phyloP scores from a whole-genome alignment of 352 stramenopile species.

The Pelagophyceae sp. region DNA sequence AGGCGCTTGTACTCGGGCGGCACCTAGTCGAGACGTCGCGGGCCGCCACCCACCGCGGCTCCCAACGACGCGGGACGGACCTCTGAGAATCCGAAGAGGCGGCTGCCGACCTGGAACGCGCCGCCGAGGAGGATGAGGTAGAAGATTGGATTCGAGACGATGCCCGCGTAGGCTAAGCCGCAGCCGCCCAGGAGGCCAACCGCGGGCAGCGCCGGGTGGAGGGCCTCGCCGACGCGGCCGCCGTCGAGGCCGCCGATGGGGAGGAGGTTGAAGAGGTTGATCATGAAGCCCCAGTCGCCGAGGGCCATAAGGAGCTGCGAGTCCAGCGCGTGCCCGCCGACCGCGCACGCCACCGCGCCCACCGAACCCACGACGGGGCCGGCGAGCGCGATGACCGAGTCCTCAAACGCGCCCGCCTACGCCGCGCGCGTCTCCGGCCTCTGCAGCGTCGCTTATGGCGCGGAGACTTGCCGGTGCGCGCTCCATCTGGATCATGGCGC shows the following conservation, averaged over 20 bases:
- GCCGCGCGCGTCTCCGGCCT: too few relatives aligned
- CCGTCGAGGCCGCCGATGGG: constrained; percentile 62
- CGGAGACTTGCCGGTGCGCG: too few relatives aligned
- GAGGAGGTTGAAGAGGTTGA: constrained; percentile 71
- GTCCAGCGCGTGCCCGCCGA: constrained; percentile 43
- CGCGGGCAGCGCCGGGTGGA: constrained; percentile 36
- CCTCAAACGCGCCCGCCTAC: constrained; percentile 53
- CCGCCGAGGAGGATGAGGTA: constrained; percentile 57
- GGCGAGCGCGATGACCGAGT: constrained; percentile 28
- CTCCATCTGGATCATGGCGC: constrained; percentile 57
- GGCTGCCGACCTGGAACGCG: constrained; percentile 26
- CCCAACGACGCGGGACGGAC: constrained; percentile 27
- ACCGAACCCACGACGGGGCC: constrained; percentile 52
- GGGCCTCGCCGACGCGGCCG: constrained; percentile 55
- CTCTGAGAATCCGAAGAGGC: constrained; percentile 28
- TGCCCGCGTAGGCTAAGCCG: constrained; percentile 22
- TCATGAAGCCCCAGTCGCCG: constrained; percentile 70
- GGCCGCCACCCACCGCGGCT: too few relatives aligned
- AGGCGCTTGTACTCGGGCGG: constrained; percentile 64
- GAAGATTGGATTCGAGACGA: constrained; percentile 41
- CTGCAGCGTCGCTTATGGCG: too few relatives aligned
- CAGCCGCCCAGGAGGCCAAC: constrained; percentile 27
- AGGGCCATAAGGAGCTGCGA: constrained; percentile 59
- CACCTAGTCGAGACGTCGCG: too few relatives aligned
- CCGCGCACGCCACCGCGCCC: constrained; percentile 39